A percentile compares a stretch with the other conserved stretches of the same genome.
Evolutionary conservation across 2,329 filamentous ascomycete genomes (phyloP).

Genomic region (Verticillium tricorpus): DNA sequence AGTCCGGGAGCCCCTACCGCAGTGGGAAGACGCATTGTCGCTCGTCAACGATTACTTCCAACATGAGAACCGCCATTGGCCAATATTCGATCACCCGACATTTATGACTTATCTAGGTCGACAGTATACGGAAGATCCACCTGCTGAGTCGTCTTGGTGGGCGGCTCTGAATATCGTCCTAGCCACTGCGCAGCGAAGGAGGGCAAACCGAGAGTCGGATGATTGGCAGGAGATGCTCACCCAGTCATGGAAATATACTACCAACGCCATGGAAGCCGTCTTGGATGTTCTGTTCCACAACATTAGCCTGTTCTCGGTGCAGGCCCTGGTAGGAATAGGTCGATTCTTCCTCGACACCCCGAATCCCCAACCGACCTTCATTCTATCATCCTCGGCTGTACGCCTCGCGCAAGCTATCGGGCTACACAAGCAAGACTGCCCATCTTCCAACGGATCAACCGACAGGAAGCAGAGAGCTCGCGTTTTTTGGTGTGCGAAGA

Average conservation of each 20-base stretch:
- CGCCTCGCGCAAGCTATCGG: slow-evolving; percentile 1
- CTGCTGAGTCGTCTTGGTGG: not conserved
- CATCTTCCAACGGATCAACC: not conserved
- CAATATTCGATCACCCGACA: not conserved
- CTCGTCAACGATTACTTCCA: not conserved
- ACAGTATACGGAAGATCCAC: not conserved
- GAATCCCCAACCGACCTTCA: slow-evolving; percentile 3
- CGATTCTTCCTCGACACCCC: slow-evolving; percentile 2
- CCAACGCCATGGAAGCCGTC: not conserved
- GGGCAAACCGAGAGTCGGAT: not conserved
- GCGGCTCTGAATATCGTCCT: not conserved
- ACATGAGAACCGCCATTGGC: not conserved
- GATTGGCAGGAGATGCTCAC: not conserved
- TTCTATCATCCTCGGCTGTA: not conserved
- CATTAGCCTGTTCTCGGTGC: slow-evolving; percentile 1
- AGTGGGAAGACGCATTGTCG: slow-evolving; percentile 1
- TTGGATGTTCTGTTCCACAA: not conserved
- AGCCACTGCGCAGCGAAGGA: not conserved
- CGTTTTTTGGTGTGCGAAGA: not conserved
- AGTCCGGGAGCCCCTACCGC: not conserved
- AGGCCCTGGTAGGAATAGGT: not conserved
- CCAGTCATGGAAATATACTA: not conserved
- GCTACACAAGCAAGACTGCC: slow-evolving; percentile 1
- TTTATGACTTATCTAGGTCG: not conserved
- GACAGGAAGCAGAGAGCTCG: not conserved